Conservation (phyloP, 305 asterid species). For the Rubia balearica region DNA sequence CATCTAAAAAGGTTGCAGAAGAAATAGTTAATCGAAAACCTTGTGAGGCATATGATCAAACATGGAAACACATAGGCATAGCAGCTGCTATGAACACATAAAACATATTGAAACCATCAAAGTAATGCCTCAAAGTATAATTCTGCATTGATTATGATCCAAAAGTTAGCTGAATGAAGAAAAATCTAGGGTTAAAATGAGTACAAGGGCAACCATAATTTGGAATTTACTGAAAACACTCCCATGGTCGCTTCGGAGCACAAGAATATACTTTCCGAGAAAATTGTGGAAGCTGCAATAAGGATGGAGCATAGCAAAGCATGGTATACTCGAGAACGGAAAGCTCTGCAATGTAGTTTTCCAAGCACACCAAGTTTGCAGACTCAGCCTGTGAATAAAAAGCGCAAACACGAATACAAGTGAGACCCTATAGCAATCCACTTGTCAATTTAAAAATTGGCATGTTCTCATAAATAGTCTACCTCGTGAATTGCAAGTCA, state of each 20-base stretch:
- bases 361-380: constrained; percentile 40
- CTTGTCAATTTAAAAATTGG: constrained; percentile 3
- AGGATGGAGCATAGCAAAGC: constrained; percentile 40
- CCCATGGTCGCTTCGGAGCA: constrained; percentile 42
- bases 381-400: constrained; percentile 21
- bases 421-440: background rate
- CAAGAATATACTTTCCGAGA: constrained; percentile 40
- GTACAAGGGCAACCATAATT: background rate
- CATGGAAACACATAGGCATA: no score
- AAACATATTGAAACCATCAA: no score
- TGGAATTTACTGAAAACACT: constrained; percentile 14
- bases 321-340: constrained; percentile 41
- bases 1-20: no score
- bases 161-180: background rate
- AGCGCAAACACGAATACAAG: background rate
- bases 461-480: constrained; percentile 4
- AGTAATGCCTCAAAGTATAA: background rate
- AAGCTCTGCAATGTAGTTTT: constrained; percentile 42
- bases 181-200: background rate
- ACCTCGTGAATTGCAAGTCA: constrained; percentile 29
- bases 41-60: no score
- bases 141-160: background rate
- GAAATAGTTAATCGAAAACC: no score
- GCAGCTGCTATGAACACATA: no score
- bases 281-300: constrained; percentile 45